These are phyloP conservation scores for Chaetomiaceae sp. DNA, from an alignment of 2,329 filamentous ascomycete species.

Conservation along the genomic window DNA sequence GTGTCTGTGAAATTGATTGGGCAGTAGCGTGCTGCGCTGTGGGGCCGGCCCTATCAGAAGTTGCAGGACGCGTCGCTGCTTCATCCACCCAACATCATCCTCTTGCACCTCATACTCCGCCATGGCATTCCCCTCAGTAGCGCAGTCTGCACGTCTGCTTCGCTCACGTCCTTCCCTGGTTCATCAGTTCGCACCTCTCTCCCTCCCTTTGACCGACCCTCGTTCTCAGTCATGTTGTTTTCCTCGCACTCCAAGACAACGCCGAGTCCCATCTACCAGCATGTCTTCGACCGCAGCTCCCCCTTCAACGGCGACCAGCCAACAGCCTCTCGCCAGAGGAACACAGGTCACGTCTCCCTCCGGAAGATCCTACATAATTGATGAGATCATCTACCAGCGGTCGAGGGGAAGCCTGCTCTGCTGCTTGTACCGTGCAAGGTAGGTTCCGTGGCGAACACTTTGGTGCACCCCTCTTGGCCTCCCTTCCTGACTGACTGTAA, in stretches of 20 bases:
- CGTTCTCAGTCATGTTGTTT: not conserved
- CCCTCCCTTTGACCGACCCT: not conserved
- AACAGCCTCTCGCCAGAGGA: conserved; percentile 7
- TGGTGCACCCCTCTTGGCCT: not conserved
- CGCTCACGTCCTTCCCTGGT: not conserved
- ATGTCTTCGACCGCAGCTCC: not conserved
- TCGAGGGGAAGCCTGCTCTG: not conserved
- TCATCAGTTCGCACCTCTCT: not conserved
- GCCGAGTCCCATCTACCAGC: not conserved
- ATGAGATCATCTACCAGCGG: conserved; percentile 9
- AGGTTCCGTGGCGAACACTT: not conserved
- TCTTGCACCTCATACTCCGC: not conserved
- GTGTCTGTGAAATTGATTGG: no score
- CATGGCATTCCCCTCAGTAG: not conserved
- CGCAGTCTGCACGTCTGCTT: conserved; percentile 2
- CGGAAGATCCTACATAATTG: conserved; percentile 3
- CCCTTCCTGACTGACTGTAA: not conserved
- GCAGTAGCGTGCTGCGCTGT: no score
- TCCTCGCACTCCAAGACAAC: not conserved
- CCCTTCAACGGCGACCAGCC: not conserved
- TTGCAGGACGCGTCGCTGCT: no score
- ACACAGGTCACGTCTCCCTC: conserved; percentile 1
- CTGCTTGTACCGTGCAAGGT: conserved; percentile 11
- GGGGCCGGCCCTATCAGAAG: no score
- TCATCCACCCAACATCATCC: not conserved